A percentile compares a stretch with the other conserved stretches of the same genome.
phyloP scores from a whole-genome alignment of 148 eudicot species.

The Rhododendron henanense region DNA sequence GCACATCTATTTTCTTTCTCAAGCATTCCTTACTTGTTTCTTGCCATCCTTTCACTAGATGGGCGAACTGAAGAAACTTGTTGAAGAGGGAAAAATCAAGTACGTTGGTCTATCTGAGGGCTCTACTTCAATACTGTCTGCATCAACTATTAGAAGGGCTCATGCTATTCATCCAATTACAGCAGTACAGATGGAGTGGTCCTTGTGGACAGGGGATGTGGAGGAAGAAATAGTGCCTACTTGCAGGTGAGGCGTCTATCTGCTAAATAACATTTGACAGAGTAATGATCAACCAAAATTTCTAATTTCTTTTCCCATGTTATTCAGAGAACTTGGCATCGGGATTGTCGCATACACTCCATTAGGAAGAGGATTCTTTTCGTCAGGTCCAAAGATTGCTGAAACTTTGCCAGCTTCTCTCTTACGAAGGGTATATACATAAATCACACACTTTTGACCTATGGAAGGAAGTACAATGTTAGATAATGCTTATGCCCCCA shows the following conservation, averaged over 20 bases:
- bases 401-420: slow-evolving; percentile 3
- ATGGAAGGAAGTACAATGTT: too few species aligned
- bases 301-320: background rate
- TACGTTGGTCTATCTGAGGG: slow-evolving; percentile 22
- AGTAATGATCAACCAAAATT: background rate
- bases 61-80: slow-evolving; percentile 18
- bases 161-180: slow-evolving; percentile 22
- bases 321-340: slow-evolving; percentile 20
- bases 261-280: background rate
- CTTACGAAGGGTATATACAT: slow-evolving; percentile 6
- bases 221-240: slow-evolving; percentile 19
- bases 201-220: slow-evolving; percentile 19
- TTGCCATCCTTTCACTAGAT: slow-evolving; percentile 9
- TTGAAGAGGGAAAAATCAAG: slow-evolving; percentile 22
- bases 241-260: slow-evolving; percentile 15
- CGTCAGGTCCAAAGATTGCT: background rate
- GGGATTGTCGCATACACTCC: slow-evolving; percentile 19
- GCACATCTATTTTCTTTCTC: background rate
- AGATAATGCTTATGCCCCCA: background rate
- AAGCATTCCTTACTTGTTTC: background rate
- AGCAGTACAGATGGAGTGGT: slow-evolving; percentile 18
- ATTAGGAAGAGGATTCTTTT: slow-evolving; percentile 17
- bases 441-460: background rate
- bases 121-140: slow-evolving; percentile 8
- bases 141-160: slow-evolving; percentile 12